Base-by-base conservation (phyloP, 2,329 filamentous ascomycete species). In the Ascochyta rabiei region DNA sequence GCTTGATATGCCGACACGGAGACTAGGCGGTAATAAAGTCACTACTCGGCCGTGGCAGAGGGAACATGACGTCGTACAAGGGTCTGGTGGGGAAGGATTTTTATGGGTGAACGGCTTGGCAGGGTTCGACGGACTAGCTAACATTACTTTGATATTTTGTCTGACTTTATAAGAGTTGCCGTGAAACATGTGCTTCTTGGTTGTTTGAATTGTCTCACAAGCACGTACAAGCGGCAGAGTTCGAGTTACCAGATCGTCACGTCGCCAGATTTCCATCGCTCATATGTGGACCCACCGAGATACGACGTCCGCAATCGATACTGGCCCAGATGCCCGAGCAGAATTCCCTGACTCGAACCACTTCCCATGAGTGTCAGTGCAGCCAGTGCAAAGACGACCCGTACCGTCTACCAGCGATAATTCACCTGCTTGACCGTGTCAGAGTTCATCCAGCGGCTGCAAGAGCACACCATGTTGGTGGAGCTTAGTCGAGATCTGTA, bases 271-370 rank as follows among this genome's bases (percentile, higher is more conserved):
- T 24, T n/a, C 7, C 15, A 40, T 16, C 15, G 12, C n/a, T 26
- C 38, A 26, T 9, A 24, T 9, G 38, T 24, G 21, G 52, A 30
- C 40, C 46, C 41, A 30, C 45, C 28, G 18, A 33, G 39, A 39
- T 18, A 18, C 21, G 18, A 33, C 10, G 30, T 42, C 35, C 40
- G 28, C 38, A 33, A 41, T 37, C 31, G 46, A 40, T 19, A 21
- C 31, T 46, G n/a, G 30, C 19, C 43, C 21, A 46, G 34, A 50
- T 55, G 52, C 52, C 52, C 52, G 47, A 47, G 52, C 52, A 55
- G 52, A 50, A 55, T 12, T 40, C 1, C 12, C 8, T 10, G 23
- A 43, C 39, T 30, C 19, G 18, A 21, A 21, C 4, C 12, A 3
- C 13, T 13, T 9, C n/a, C 9, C 6, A 15, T 33, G 30, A 16